Evolutionary conservation across 345 rosid genomes (phyloP).

Genomic region (Gossypium longicalyx): DNA sequence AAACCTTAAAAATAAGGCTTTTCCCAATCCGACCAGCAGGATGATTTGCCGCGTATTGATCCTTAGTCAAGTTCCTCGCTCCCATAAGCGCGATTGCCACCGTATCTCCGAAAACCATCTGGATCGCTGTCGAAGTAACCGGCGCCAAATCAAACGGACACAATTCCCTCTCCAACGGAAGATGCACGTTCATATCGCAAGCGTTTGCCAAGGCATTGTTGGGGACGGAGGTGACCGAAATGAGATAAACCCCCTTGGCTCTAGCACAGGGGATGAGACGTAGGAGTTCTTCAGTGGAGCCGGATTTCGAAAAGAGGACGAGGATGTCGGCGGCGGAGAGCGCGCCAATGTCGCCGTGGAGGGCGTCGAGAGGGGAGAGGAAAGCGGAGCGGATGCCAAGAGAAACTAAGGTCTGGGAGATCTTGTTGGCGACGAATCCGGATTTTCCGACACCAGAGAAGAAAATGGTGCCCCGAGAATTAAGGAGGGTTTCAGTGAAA

Average conservation of each 20-base stretch:
- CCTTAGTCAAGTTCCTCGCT: conserved; percentile 75
- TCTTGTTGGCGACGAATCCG: conserved; percentile 89
- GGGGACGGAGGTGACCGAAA: conserved; percentile 71
- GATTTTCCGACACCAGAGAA: conserved; percentile 97
- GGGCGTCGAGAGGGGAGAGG: conserved; percentile 88
- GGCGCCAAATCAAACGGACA: conserved; percentile 97
- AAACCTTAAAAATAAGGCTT: conserved; percentile 86
- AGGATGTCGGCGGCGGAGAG: conserved; percentile 48
- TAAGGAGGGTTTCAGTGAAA: conserved; percentile 73
- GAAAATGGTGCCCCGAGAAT: conserved; percentile 59
- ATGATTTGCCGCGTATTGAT: conserved; percentile 87
- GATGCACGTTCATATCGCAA: conserved; percentile 80
- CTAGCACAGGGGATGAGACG: conserved; percentile 87
- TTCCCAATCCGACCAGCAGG: conserved; percentile 97
- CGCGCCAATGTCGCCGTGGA: conserved; percentile 90
- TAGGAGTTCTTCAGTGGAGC: conserved; percentile 84
- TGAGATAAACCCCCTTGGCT: conserved; percentile 61
- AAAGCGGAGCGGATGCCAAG: conserved; percentile 69
- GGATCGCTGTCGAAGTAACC: conserved; percentile 94
- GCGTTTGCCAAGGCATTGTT: conserved; percentile 57
- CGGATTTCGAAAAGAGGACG: conserved; percentile 80
- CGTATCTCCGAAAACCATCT: conserved; percentile 98
- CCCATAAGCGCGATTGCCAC: conserved; percentile 94
- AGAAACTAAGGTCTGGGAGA: conserved; percentile 86
- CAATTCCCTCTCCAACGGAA: conserved; percentile 82